A percentile compares a stretch with the other conserved stretches of the same genome.
These are phyloP conservation scores for Colletotrichum liaoningense DNA, from an alignment of 2,329 filamentous ascomycete species.

Conservation along the genomic window DNA sequence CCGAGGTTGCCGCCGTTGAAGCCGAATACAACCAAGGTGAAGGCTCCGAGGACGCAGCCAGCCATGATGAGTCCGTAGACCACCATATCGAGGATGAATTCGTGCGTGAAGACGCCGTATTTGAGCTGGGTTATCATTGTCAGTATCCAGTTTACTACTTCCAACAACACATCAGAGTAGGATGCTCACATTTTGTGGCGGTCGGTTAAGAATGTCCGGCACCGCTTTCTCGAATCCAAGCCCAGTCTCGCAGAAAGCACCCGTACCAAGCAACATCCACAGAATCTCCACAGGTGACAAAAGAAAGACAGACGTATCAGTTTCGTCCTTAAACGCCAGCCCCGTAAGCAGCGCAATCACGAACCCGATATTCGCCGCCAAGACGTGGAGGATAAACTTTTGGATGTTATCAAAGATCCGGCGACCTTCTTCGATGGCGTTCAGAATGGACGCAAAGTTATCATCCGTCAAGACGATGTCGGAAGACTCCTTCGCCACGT, in stretches of 20 bases:
- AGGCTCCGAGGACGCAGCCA: slow-evolving; percentile 51
- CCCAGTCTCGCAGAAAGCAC: slow-evolving; percentile 75
- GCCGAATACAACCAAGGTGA: slow-evolving; percentile 40
- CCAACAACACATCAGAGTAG: too few relatives aligned
- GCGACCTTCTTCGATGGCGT: slow-evolving; percentile 72
- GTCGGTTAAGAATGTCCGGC: slow-evolving; percentile 70
- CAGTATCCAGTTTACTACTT: too few relatives aligned
- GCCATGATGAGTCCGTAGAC: slow-evolving; percentile 72
- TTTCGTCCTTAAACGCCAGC: slow-evolving; percentile 71
- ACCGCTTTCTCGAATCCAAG: slow-evolving; percentile 73
- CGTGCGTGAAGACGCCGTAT: slow-evolving; percentile 66
- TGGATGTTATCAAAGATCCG: slow-evolving; percentile 76
- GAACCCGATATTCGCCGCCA: slow-evolving; percentile 72
- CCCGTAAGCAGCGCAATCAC: slow-evolving; percentile 73
- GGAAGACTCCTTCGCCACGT: slow-evolving; percentile 72
- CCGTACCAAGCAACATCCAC: slow-evolving; percentile 74
- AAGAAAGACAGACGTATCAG: slow-evolving; percentile 71
- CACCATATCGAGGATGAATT: slow-evolving; percentile 69
- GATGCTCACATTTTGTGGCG: slow-evolving; percentile 53
- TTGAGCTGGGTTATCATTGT: slow-evolving; percentile 9
- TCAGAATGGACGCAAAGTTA: slow-evolving; percentile 74
- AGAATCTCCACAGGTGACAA: slow-evolving; percentile 74
- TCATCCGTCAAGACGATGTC: slow-evolving; percentile 74
- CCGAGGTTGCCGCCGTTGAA: slow-evolving; percentile 62
- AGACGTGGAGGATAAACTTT: slow-evolving; percentile 70